Evolutionary conservation across 495 filamentous ascomycete genomes (phyloP), one percentile per base, ranked within the genome.

Genomic region (Xylaria scruposa): DNA sequence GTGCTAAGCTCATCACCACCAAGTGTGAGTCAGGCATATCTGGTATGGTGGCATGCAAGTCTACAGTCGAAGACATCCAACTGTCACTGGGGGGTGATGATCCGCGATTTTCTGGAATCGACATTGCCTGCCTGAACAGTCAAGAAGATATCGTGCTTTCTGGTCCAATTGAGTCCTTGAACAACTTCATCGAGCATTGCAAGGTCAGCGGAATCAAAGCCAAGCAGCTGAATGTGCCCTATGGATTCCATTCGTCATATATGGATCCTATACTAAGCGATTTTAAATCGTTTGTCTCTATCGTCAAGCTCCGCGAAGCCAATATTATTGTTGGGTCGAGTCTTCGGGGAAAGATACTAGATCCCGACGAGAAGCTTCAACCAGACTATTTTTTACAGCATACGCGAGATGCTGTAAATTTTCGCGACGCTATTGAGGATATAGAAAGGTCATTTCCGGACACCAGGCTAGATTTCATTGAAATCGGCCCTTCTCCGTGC

Each of bases 91-190:
- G 46, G 13, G 29, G 29, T 10, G 19, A 60, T 8, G 42, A 65
- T 29, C 24, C 47, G 12, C 19, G 31, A 36, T 70, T 62, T 26
- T 44, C 58, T 8, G 53, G 51, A 21, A 38, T 76, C n/a, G 38
- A 31, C 31, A 62, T 76, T 53, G 72, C 72, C 7, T 76, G 74
- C 65, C 3, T 56, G 15, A 76, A 76, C 59, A 72, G 72, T 21
- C 56, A 1, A 9, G 67, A 60, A 24, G 72, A 76, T 44, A 71
- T 67, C 33, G 74, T 76, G 26, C 72, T 76, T 0, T 53, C 68
- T 59, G 72, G 74, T 19, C 72, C 63, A 26, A 42, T 75, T 17
- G 73, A 64, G 3, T 54, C 46, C 8, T 59, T 76, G 26, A 40
- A 31, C 1, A 2, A 9, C 42, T 72, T 72, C 26, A 38, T 66